phyloP scores from a whole-genome alignment of 768 basidiomycete species.

The Podaxis sp. region DNA sequence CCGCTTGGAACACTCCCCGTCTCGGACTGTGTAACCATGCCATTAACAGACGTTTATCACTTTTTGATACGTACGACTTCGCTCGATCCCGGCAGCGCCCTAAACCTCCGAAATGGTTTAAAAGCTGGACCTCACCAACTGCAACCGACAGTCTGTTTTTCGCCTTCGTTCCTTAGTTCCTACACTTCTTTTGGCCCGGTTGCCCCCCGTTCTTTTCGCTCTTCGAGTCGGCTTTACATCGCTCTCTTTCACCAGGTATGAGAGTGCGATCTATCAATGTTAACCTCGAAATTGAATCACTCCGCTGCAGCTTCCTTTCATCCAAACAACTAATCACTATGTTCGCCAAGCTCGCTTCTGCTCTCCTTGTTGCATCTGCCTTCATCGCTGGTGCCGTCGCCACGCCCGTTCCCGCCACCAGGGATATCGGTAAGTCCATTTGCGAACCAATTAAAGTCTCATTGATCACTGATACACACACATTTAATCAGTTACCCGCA shows the following conservation, averaged over 20 bases:
- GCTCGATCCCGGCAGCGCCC: background rate
- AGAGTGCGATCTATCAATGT: background rate
- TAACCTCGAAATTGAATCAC: background rate
- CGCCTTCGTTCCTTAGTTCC: constrained; percentile 9
- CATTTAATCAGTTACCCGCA: constrained; percentile 4
- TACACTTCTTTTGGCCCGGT: constrained; percentile 11
- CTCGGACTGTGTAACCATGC: background rate
- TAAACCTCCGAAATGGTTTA: background rate
- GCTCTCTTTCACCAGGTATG: constrained; percentile 2
- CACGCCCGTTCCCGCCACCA: constrained; percentile 15
- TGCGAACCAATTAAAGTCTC: background rate
- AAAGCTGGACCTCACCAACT: background rate
- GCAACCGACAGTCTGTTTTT: constrained; percentile 16
- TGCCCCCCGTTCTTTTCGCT: constrained; percentile 14
- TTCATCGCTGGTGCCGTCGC: constrained; percentile 19
- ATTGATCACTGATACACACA: background rate
- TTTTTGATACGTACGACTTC: background rate
- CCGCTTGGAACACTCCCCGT: background rate
- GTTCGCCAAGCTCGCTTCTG: constrained; percentile 22
- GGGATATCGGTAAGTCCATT: background rate
- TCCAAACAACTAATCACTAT: constrained; percentile 21
- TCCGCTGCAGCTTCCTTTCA: background rate
- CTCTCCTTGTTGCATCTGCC: constrained; percentile 18
- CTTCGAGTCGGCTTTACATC: constrained; percentile 5
- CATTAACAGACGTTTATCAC: background rate